Evolutionary conservation across 805 yeast species (phyloP).

Genomic region (Wickerhamomyces tratensis): DNA sequence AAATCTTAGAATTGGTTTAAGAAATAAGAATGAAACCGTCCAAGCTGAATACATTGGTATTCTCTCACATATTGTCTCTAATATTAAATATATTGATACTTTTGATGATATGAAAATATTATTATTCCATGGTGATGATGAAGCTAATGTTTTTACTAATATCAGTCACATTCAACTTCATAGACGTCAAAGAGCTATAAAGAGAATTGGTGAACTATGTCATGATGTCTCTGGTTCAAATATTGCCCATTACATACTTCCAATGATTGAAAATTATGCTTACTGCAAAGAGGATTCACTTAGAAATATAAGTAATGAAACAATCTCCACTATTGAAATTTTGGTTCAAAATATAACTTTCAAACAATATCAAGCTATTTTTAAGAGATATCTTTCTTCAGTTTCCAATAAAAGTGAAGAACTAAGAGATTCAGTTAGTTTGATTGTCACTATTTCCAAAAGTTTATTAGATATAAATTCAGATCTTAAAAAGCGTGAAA

Average conservation of each 20-base stretch:
- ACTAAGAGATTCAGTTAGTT: constrained; percentile 46
- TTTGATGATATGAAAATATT: constrained; percentile 60
- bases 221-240: constrained; percentile 38
- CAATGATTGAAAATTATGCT: constrained; percentile 77
- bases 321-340: constrained; percentile 50
- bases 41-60: constrained; percentile 65
- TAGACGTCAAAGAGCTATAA: constrained; percentile 78
- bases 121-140: constrained; percentile 61
- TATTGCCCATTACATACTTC: constrained; percentile 73
- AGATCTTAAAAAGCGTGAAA: constrained; percentile 9
- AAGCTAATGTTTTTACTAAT: constrained; percentile 71
- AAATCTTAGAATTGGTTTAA: constrained; percentile 53
- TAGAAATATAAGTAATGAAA: constrained; percentile 55
- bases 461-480: constrained; percentile 30
- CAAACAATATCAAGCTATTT: constrained; percentile 72
- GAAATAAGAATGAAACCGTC: constrained; percentile 47
- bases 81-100: constrained; percentile 34
- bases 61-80: constrained; percentile 50
- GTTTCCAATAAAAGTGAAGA: constrained; percentile 36
- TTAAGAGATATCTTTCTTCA: constrained; percentile 54
- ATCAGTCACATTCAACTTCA: constrained; percentile 77
- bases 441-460: constrained; percentile 47
- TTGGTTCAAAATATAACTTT: constrained; percentile 55
- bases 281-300: constrained; percentile 46
- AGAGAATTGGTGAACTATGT: constrained; percentile 45